phyloP scores from a whole-genome alignment of 768 basidiomycete genomes.

The Austroboletus festivus region DNA sequence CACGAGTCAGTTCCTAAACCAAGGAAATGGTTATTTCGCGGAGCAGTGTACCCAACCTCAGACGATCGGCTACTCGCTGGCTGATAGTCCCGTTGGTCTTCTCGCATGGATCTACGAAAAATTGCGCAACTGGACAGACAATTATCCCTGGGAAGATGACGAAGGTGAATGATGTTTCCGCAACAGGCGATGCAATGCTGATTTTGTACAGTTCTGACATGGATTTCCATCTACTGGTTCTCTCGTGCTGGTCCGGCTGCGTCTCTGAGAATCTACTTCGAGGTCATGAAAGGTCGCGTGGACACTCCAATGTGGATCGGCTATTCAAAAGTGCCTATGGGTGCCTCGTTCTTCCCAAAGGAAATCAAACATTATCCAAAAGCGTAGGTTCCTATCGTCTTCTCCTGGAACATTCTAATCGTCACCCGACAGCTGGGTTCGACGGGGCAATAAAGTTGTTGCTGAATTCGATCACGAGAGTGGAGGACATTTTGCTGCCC shows the following conservation, averaged over 20 bases:
- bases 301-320: neutral
- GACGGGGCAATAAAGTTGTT: conserved; percentile 38
- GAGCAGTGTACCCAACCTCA: conserved; percentile 45
- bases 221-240: conserved; percentile 58
- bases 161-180: conserved; percentile 37
- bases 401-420: neutral
- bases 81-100: conserved; percentile 55
- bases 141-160: conserved; percentile 54
- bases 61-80: conserved; percentile 49
- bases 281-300: conserved; percentile 24
- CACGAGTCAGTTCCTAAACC: conserved; percentile 11
- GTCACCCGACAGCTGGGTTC: conserved; percentile 38
- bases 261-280: conserved; percentile 56
- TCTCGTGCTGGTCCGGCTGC: conserved; percentile 58
- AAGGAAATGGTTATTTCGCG: conserved; percentile 30
- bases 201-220: conserved; percentile 47
- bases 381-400: conserved; percentile 31
- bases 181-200: neutral
- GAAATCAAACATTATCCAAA: conserved; percentile 38
- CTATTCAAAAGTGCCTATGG: conserved; percentile 38
- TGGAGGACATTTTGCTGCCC: conserved; percentile 60
- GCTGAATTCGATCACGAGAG: conserved; percentile 45
- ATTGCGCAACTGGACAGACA: conserved; percentile 44
- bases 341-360: conserved; percentile 49
- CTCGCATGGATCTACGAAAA: conserved; percentile 54